phyloP scores from a whole-genome alignment of 1,284 basidiomycete species.

The Boletellus deceptivus region DNA sequence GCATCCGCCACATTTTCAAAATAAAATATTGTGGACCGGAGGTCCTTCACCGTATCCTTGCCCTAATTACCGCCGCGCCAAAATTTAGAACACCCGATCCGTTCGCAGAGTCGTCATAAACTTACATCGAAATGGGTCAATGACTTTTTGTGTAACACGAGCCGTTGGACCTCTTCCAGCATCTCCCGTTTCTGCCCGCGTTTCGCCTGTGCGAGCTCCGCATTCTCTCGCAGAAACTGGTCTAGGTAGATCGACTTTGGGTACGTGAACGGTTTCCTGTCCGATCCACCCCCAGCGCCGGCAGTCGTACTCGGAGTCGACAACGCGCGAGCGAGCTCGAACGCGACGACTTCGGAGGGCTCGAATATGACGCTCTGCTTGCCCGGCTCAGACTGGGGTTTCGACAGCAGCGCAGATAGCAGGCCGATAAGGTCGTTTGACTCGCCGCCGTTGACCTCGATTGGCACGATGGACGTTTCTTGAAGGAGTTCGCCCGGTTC shows the following conservation, averaged over 20 bases:
- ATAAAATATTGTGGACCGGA: conserved; percentile 62
- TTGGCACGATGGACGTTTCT: conserved; percentile 41
- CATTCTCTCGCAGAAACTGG: conserved; percentile 61
- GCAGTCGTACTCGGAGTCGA: neutral
- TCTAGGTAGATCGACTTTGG: conserved; percentile 68
- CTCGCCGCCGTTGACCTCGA: conserved; percentile 38
- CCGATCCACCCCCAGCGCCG: conserved; percentile 25
- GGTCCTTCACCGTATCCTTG: conserved; percentile 56
- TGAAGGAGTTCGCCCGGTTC: conserved; percentile 31
- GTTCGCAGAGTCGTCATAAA: neutral
- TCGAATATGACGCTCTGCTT: conserved; percentile 57
- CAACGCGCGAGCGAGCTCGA: conserved; percentile 44
- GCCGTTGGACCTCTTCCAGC: conserved; percentile 43
- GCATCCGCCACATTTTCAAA: conserved; percentile 62
- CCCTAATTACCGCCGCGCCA: conserved; percentile 39
- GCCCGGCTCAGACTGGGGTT: conserved; percentile 16
- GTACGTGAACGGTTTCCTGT: conserved; percentile 53
- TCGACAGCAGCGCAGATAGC: conserved; percentile 49
- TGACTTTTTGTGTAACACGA: conserved; percentile 45
- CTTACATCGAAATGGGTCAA: conserved; percentile 57
- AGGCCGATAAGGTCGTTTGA: conserved; percentile 59
- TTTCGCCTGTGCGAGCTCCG: conserved; percentile 49
- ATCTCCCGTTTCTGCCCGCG: conserved; percentile 45
- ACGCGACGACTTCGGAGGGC: conserved; percentile 60
- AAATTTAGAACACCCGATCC: neutral